Evolutionary conservation across 2,329 filamentous ascomycete genomes (phyloP), one percentile per base, ranked within the genome.

Genomic region (Colletotrichum brevisporum): DNA sequence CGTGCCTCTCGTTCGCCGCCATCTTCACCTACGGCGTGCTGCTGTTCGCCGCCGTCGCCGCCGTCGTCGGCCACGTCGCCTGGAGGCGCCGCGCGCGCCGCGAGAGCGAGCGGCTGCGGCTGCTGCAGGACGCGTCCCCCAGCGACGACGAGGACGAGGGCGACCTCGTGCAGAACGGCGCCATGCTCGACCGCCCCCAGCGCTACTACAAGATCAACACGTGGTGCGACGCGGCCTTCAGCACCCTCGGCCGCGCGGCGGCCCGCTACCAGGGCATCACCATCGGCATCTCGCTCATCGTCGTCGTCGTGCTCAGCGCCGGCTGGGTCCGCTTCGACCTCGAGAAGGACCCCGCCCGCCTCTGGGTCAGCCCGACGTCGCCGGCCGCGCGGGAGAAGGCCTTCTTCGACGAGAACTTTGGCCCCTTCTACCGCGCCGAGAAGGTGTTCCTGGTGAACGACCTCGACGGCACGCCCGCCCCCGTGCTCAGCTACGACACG

Each of bases 361-460:
- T 99, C 9, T 99, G 96, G 96, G 96, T 99, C n/a, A 95, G 95
- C 75, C 96, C 96, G 8, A 92, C 92, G 9, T 98, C 96, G 4
- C 89, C 91, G 56, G 95, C 97, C 21, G 96, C 96, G 0, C 88
- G 94, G 77, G 95, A 99, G 78, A 99, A 99, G 82, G 88, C 88
- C 1, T 99, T 97, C 78, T 99, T 98, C 73, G 97, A 99, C 77
- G 79, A 88, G 43, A 94, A 94, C 74, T 99, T 99, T 78, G 97
- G 96, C 0, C 94, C 95, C 0, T 99, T 99, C 77, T 99, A 96
- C 81, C 92, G 96, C 48, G 92, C 95, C 0, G 93, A 99, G 79
- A 96, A 99, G 81, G 89, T 91, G 0, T 99, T 99, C 79, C 80
- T 99, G 15, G 94, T 98, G 71, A 99, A 98, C 72, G 95, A 98